Percentiles rank a stretch among this genome's conserved stretches.
phyloP scores from a whole-genome alignment of 805 yeast genomes.

The Isabelozyma gotoi region DNA sequence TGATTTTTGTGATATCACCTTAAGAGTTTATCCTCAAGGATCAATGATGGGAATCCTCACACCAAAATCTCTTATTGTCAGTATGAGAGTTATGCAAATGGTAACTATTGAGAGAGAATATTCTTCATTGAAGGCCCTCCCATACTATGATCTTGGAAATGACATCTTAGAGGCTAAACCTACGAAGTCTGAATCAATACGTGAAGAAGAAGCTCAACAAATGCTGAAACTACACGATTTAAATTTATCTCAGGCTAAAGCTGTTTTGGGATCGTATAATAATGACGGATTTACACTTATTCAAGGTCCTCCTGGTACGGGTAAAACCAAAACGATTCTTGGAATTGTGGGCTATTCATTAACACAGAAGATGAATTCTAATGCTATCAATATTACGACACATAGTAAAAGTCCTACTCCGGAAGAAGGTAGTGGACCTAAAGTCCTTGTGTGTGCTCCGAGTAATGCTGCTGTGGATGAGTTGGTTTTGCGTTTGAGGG shows the following conservation, averaged over 20 bases:
- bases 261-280: slow-evolving; percentile 71
- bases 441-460: slow-evolving; percentile 92
- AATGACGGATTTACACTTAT: slow-evolving; percentile 81
- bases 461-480: slow-evolving; percentile 99
- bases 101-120: slow-evolving; percentile 92
- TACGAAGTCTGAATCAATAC: slow-evolving; percentile 33
- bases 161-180: slow-evolving; percentile 70
- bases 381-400: slow-evolving; percentile 18
- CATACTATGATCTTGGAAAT: slow-evolving; percentile 73
- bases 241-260: slow-evolving; percentile 88
- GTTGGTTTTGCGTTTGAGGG: slow-evolving; percentile 74
- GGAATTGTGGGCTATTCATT: slow-evolving; percentile 84
- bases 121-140: slow-evolving; percentile 77
- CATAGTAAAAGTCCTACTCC: slow-evolving; percentile 27
- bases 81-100: slow-evolving; percentile 80
- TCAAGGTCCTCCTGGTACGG: slow-evolving; percentile 99
- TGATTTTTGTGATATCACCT: slow-evolving; percentile 71
- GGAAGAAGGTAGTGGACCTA: slow-evolving; percentile 36
- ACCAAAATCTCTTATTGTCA: slow-evolving; percentile 63
- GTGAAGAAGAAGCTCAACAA: slow-evolving; percentile 31
- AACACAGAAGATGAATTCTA: slow-evolving; percentile 28
- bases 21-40: slow-evolving; percentile 61
- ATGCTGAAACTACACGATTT: slow-evolving; percentile 56
- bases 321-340: slow-evolving; percentile 94
- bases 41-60: slow-evolving; percentile 54